Percentiles rank a stretch among this genome's conserved stretches.
phyloP scores from a whole-genome alignment of 148 eudicot genomes.

The Dianthus caryophyllus region DNA sequence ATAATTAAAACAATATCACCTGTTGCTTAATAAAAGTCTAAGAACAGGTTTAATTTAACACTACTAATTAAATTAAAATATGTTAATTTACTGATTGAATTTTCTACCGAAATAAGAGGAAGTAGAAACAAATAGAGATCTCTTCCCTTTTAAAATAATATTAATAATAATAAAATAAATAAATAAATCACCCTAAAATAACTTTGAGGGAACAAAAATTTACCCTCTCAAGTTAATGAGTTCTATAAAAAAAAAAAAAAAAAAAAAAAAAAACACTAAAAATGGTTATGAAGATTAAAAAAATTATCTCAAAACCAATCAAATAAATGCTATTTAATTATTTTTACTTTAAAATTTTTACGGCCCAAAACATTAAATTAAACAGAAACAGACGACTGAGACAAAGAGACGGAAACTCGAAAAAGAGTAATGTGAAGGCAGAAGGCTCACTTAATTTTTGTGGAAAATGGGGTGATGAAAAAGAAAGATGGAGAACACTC shows the following conservation, averaged over 20 bases:
- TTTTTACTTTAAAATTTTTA: background rate
- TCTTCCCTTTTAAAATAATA: conserved; percentile 23
- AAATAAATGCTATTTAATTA: background rate
- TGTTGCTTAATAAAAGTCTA: conserved; percentile 37
- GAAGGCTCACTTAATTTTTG: conserved; percentile 26
- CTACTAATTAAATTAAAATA: too few species aligned
- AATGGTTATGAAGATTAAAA: background rate
- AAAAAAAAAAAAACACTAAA: conserved; percentile 21
- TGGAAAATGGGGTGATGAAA: background rate
- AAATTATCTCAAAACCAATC: background rate
- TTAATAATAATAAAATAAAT: too few species aligned
- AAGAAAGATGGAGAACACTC: conserved; percentile 20
- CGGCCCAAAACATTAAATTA: background rate
- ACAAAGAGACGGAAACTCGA: background rate
- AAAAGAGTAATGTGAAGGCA: background rate
- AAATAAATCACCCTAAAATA: conserved; percentile 2
- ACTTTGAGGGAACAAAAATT: conserved; percentile 59
- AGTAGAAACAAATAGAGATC: conserved; percentile 42
- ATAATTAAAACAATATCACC: too few species aligned
- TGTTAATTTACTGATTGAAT: too few species aligned
- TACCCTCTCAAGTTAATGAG: conserved; percentile 41
- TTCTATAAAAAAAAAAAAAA: conserved; percentile 30
- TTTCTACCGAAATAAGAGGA: conserved; percentile 13
- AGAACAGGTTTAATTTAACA: conserved; percentile 43
- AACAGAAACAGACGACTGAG: background rate